Conservation (phyloP, 352 stramenopile genomes). For the Phytophthora chlamydospora region DNA sequence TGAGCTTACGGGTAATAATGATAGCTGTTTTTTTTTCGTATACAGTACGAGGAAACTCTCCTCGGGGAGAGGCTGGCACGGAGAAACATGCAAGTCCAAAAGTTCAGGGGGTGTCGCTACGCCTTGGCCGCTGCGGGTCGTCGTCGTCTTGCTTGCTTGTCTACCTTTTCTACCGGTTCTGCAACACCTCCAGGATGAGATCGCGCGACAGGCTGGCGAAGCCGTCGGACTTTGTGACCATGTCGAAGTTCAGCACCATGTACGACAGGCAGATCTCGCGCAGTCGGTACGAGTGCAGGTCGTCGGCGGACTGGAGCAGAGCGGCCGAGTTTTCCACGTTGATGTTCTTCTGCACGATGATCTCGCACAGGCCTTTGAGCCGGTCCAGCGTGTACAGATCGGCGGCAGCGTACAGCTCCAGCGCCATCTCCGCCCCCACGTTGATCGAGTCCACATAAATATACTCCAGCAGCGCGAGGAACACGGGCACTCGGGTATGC, state of each 20-base stretch:
- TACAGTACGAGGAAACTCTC: conserved; percentile 37
- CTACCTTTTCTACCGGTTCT: conserved; percentile 82
- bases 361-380: conserved; percentile 92
- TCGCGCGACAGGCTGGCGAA: conserved; percentile 87
- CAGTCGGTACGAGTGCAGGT: conserved; percentile 81
- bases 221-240: conserved; percentile 91
- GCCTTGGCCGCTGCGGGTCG: conserved; percentile 15
- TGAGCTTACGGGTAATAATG: conserved; percentile 32
- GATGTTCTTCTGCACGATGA: conserved; percentile 91
- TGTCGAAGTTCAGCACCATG: conserved; percentile 91
- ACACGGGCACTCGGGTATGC: conserved; percentile 92
- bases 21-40: conserved; percentile 38
- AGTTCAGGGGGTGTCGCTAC: conserved; percentile 15
- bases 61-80: conserved; percentile 23
- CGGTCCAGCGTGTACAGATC: conserved; percentile 96
- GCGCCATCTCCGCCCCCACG: conserved; percentile 90
- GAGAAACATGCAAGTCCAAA: conserved; percentile 31
- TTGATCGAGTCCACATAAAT: conserved; percentile 97
- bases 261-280: conserved; percentile 91
- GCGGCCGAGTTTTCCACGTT: conserved; percentile 85
- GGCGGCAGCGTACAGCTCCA: conserved; percentile 94
- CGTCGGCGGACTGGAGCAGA: conserved; percentile 87
- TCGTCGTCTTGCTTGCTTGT: conserved; percentile 17
- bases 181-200: conserved; percentile 89
- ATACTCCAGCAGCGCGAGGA: conserved; percentile 96